Percentiles rank a stretch among this genome's conserved stretches.
phyloP scores from a whole-genome alignment of 371 early-diverging fungal species.

The Mortierella sp. region DNA sequence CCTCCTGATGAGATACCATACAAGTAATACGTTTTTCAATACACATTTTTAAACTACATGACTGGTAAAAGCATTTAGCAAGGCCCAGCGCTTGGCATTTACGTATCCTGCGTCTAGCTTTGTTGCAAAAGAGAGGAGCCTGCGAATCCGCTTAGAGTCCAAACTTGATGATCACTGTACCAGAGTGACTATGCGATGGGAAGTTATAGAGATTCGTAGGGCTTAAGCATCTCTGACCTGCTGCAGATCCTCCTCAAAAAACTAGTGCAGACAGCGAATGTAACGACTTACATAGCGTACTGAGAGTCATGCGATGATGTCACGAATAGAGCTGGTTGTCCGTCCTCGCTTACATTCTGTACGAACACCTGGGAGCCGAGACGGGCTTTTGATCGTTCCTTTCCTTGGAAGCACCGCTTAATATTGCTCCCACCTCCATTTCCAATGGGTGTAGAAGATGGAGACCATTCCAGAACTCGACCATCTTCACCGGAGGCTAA shows the following conservation, averaged over 20 bases:
- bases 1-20: too few relatives aligned
- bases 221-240: too few relatives aligned
- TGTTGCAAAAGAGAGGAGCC: too few relatives aligned
- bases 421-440: not conserved
- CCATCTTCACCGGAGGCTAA: constrained; percentile 2
- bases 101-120: too few relatives aligned
- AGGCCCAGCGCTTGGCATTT: too few relatives aligned
- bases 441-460: too few relatives aligned
- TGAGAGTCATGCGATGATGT: constrained; percentile 10
- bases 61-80: too few relatives aligned
- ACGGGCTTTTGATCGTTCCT: not conserved
- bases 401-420: constrained; percentile 1
- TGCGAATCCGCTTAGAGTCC: not conserved
- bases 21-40: too few relatives aligned
- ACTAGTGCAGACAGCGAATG: not conserved
- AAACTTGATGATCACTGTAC: constrained; percentile 13
- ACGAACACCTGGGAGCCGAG: constrained; percentile 2
- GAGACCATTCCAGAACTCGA: not conserved
- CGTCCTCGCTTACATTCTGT: not conserved
- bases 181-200: not conserved
- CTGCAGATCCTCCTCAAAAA: too few relatives aligned
- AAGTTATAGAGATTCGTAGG: too few relatives aligned
- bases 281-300: constrained; percentile 12
- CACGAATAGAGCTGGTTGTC: not conserved
- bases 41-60: too few relatives aligned